Evolutionary conservation across 2,329 filamentous ascomycete genomes (phyloP).

Genomic region (Colletotrichum costaricense): DNA sequence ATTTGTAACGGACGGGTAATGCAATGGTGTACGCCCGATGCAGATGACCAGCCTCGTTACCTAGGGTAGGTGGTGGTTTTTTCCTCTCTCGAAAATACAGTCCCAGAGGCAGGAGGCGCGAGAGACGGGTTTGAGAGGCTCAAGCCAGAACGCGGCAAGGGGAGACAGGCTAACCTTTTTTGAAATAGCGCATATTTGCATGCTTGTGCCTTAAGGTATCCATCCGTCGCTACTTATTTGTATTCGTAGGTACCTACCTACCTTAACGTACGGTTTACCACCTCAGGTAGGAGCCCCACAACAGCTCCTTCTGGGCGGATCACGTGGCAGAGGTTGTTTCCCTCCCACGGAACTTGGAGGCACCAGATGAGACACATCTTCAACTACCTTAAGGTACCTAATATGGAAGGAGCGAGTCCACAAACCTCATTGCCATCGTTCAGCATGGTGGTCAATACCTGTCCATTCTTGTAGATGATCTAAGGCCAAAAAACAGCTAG

Average conservation of each 20-base stretch:
- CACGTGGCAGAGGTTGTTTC: not conserved
- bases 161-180: not conserved
- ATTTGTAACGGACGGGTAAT: not conserved
- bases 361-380: too few species aligned
- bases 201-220: not conserved
- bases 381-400: too few species aligned
- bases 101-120: not conserved
- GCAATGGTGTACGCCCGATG: not conserved
- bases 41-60: constrained; percentile 4
- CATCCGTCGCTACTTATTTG: too few species aligned
- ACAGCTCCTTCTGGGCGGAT: not conserved
- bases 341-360: too few species aligned
- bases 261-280: too few species aligned
- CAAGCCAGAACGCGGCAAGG: constrained; percentile 9
- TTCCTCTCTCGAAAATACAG: constrained; percentile 2
- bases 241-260: too few species aligned
- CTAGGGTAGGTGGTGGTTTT: not conserved
- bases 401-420: too few species aligned
- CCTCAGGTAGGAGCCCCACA: not conserved
- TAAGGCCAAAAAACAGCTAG: too few species aligned
- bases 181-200: not conserved
- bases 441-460: too few species aligned
- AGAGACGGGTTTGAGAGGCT: constrained; percentile 8
- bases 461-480: too few species aligned
- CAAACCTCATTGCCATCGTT: too few species aligned